Base-by-base conservation (phyloP, 106 monocot species). In the Xerophyta viscosa region DNA sequence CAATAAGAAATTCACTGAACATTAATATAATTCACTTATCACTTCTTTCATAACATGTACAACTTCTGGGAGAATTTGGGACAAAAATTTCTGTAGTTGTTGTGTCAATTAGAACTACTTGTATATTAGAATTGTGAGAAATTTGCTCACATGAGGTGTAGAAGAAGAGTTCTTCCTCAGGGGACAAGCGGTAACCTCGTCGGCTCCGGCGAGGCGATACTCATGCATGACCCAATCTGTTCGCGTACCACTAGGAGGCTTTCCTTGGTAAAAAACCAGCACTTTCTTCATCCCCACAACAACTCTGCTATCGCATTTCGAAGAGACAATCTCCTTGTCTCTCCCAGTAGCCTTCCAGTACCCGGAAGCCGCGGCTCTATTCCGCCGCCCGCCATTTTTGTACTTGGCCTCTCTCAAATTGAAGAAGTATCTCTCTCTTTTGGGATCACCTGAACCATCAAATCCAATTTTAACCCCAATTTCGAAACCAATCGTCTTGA, bases 221-320 rank as follows among this genome's bases (percentile, higher is more conserved):
- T 94, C 93, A 28, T 94, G 93, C 88, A 94, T 88, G 63, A 84
- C 30, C 93, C 88, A 94, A 43, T 84, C 81, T 9, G 93, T 94
- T 17, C 66, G 68, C 11, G 26, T 24, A 5, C 77, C 83, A 2
- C 7, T 36, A 12, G 77, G 72, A 2, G 78, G 72, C 57, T 69
- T 77, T 15, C 93, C 81, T 15, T 52, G 64, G 50, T 88, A 76
- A 63, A 94, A 94, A 4, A 88, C 84, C n/a, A 88, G 65, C 11
- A 67, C 42, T 61, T 81, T 84, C 80, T 94, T 94, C 71, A 76
- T 65, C 20, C 93, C 93, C 29, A 83, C 79, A 20, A 87, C 68
- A n/a, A 39, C 3, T 15, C 6, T 39, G 25, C 52, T 53, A 17
- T 61, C 37, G 23, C 71, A 31, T 46, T 58, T 55, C 21, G 67